phyloP scores from a whole-genome alignment of 345 rosid genomes.

The Populus tremula region DNA sequence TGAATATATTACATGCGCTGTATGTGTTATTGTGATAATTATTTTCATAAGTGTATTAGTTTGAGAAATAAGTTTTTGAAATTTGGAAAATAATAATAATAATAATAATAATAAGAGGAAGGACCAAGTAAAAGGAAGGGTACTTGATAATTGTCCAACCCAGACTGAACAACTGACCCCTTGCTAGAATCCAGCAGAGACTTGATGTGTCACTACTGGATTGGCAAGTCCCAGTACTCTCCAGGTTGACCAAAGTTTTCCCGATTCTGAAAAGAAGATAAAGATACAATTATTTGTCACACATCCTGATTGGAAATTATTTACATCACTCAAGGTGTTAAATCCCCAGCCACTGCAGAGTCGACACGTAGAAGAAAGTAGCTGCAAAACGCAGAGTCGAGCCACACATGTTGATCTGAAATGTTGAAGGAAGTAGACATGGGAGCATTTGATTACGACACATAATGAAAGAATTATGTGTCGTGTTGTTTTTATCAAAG shows the following conservation, averaged over 20 bases:
- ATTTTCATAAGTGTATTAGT: no score
- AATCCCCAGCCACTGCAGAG: neutral
- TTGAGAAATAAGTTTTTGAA: no score
- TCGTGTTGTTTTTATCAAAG: neutral
- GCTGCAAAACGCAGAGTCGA: neutral
- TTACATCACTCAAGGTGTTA: neutral
- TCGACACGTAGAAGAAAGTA: neutral
- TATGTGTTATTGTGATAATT: no score
- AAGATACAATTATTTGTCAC: neutral
- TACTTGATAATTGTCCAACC: neutral
- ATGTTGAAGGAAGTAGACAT: neutral
- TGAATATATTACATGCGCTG: no score
- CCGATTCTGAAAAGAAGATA: slow-evolving; percentile 2
- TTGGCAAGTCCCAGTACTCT: slow-evolving; percentile 1
- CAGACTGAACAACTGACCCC: slow-evolving; percentile 4
- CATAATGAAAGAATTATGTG: neutral
- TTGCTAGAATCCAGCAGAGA: neutral
- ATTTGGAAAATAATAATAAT: no score
- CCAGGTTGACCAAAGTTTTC: slow-evolving; percentile 7
- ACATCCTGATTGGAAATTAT: neutral
- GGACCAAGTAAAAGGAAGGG: slow-evolving; percentile 15
- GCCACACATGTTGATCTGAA: neutral
- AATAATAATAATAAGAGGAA: neutral
- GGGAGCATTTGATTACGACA: slow-evolving; percentile 6
- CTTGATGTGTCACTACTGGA: slow-evolving; percentile 19